Percentiles rank a stretch among this genome's conserved stretches.
Conservation (phyloP, 2,329 filamentous ascomycete genomes). For the Epichloe festucae region DNA sequence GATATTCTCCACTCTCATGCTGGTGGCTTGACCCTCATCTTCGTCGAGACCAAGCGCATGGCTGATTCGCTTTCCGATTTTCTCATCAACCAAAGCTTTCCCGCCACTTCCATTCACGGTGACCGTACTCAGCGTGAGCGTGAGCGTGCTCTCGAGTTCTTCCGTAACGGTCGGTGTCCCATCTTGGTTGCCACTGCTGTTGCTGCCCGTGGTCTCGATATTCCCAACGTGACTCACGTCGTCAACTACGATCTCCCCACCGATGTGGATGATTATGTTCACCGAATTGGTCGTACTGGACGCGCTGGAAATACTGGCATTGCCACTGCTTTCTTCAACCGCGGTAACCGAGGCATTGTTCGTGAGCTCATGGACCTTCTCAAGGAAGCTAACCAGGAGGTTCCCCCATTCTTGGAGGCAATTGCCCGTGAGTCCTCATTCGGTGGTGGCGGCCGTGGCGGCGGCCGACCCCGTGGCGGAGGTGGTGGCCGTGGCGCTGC, state of each 20-base stretch:
- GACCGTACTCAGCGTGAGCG: conserved; percentile 98
- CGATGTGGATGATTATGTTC: conserved; percentile 97
- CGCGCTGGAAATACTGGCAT: conserved; percentile 99
- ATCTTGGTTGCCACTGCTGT: conserved; percentile 96
- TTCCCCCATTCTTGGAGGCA: conserved; percentile 88
- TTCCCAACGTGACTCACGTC: conserved; percentile 92
- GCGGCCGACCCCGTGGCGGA: conserved; percentile 39
- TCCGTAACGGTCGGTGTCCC: conserved; percentile 89
- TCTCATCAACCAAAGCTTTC: conserved; percentile 96
- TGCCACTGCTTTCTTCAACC: conserved; percentile 98
- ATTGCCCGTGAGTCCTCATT: conserved; percentile 91
- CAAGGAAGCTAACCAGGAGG: conserved; percentile 97
- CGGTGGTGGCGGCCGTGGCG: conserved; percentile 54
- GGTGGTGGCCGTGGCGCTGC: conserved; percentile 56
- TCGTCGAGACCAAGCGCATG: conserved; percentile 99
- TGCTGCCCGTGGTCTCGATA: conserved; percentile 81
- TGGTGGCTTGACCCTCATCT: conserved; percentile 83
- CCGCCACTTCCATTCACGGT: conserved; percentile 95
- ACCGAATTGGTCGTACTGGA: conserved; percentile 98
- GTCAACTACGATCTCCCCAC: conserved; percentile 99
- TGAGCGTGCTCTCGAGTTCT: conserved; percentile 94
- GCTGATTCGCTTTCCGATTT: conserved; percentile 96
- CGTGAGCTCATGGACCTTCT: conserved; percentile 93
- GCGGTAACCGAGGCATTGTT: conserved; percentile 94
- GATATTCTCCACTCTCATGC: conserved; percentile 95